Base-by-base conservation (phyloP, 306 rosid species). In the Corylus heterophylla region DNA sequence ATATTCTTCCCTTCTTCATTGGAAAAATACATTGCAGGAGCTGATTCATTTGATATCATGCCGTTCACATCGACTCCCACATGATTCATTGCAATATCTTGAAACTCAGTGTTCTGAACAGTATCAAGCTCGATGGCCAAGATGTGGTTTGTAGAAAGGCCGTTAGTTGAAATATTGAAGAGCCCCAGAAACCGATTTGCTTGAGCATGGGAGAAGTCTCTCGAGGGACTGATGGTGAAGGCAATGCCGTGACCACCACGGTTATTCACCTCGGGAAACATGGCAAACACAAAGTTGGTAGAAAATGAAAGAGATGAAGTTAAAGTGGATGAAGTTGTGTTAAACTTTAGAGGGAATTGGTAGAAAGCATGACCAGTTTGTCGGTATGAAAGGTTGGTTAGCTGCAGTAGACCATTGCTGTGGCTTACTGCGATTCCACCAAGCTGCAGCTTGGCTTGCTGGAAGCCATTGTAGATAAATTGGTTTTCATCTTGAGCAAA, bases 21-120 rank as follows among this genome's bases (percentile, higher is more conserved):
- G 16, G 47, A 44, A 37, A 56, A 74, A 59, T 79, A 82, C 9
- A 47, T 61, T 12, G 81, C 85, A 3, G 68, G 2, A 37, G 64
- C 39, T 8, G 87, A 72, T 12, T 29, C 31, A 2, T 10, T 8
- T 9, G 87, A 86, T 6, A 2, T 4, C 74, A 86, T 37, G 13
- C 74, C 49, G 29, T 86, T 74, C 27, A 86, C 69, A 37, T 86
- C 89, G 0, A 86, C 71, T 18, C 85, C 87, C 29, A 83, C 83
- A 48, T 83, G 87, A 31, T 79, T 63, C 0, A 50, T 2, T 39
- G 50, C 4, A 17, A 79, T 72, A 8, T 79, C 73, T 49, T 1
- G 0, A 0, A 48, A 62, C 0, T 25, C 39, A 0, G 11, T 0
- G 35, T 18, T 39, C 54, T 0, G 0, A 2, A 2, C 3, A 6